Percentiles rank a stretch among this genome's conserved stretches.
These are phyloP conservation scores for Talaromyces stipitatus DNA, from an alignment of 495 filamentous ascomycete species.

Conservation along the genomic window DNA sequence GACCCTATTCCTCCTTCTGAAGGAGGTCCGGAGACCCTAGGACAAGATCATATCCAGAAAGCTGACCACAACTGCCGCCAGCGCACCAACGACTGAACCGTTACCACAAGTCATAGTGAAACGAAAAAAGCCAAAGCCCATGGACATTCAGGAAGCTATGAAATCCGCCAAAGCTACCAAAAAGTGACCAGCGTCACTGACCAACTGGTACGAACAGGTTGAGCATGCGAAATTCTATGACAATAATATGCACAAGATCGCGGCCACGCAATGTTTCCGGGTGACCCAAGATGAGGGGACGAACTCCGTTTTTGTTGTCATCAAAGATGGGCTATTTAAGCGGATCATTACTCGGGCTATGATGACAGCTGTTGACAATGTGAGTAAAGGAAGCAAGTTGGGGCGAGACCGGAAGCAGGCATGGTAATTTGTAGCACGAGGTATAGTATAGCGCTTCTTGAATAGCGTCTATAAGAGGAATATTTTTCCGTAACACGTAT, in stretches of 20 bases:
- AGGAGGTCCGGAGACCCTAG: too few relatives aligned
- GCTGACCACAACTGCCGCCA: too few relatives aligned
- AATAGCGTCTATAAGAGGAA: too few relatives aligned
- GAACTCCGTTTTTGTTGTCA: not conserved
- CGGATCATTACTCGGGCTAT: not conserved
- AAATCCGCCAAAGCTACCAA: too few relatives aligned
- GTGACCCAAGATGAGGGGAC: not conserved
- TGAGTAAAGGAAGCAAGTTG: not conserved
- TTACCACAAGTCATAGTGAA: too few relatives aligned
- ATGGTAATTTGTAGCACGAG: not conserved
- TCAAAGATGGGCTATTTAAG: not conserved
- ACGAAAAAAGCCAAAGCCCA: too few relatives aligned
- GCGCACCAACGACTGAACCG: too few relatives aligned
- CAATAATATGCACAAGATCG: not conserved
- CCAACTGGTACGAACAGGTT: not conserved
- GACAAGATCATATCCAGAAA: too few relatives aligned
- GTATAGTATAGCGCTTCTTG: too few relatives aligned
- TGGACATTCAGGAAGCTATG: too few relatives aligned
- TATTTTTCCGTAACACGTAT: too few relatives aligned
- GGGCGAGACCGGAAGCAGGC: not conserved
- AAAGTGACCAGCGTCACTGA: not conserved
- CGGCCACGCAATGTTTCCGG: not conserved
- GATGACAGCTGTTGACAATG: not conserved
- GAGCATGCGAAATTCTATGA: not conserved
- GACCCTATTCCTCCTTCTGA: too few relatives aligned